Conservation (phyloP, 345 rosid species). For the Gossypium mustelinum region DNA sequence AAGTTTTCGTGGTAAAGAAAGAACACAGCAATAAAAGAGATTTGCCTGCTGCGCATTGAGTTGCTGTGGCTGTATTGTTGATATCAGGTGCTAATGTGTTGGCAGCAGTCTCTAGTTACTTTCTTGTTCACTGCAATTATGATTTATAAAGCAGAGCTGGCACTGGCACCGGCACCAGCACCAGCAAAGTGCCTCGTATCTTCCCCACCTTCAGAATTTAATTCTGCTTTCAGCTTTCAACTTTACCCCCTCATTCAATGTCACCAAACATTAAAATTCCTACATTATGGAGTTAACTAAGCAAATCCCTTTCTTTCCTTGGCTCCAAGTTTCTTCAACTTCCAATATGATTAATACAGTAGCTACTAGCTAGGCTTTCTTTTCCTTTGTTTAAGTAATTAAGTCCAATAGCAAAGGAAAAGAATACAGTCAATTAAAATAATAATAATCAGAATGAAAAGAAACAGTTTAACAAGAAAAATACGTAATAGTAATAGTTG, state of each 20-base stretch:
- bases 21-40: neutral
- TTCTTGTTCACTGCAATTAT: neutral
- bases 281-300: neutral
- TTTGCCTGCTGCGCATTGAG: neutral
- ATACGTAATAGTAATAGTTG: neutral
- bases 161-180: neutral
- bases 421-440: neutral
- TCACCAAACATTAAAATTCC: neutral
- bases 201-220: neutral
- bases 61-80: neutral
- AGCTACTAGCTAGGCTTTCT: constrained; percentile 4
- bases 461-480: neutral
- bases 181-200: constrained; percentile 2
- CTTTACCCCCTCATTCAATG: neutral
- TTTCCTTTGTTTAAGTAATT: neutral
- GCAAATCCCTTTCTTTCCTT: neutral
- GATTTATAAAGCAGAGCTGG: constrained; percentile 8
- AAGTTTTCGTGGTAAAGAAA: neutral
- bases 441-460: neutral
- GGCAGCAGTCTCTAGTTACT: constrained; percentile 4
- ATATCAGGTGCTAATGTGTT: neutral
- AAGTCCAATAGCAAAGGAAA: neutral
- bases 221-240: neutral
- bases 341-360: neutral
- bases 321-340: neutral